Evolutionary conservation across 768 basidiomycete species (phyloP), one percentile per base, ranked within the genome.

Genomic region (Paxillus ammoniavirescens): DNA sequence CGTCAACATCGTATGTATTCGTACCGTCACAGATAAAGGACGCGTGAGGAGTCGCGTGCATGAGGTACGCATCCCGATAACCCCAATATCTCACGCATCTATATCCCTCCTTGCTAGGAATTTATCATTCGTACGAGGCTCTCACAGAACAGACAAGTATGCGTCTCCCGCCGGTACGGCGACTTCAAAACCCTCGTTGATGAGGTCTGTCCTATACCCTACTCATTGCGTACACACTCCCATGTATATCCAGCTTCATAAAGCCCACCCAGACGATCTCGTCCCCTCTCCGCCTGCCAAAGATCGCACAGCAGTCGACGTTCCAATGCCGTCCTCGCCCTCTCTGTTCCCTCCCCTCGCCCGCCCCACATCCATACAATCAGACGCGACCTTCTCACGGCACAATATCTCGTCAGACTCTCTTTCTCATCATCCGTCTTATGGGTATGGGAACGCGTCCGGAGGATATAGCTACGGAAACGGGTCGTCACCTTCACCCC

Each of bases 51-150:
- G 83, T 67, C 83, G 87, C 61, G 81, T 77, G 12, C 95, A 97
- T 69, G 95, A 99, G 73, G 95, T 91, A 65, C 58, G 82, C 74
- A 35, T n/a, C 14, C 48, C 54, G 33, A 53, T 37, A 35, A 17
- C 50, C 35, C 35, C 49, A 40, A 1, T 26, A 9, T 43, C 30
- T 15, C 31, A 1, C 36, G 2, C 42, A 7, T 35, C 59, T 50
- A 3, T 41, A 8, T 35, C 59, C 52, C 46, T 41, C 35, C 14
- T 5, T 36, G 46, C 15, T 62, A 98, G 90, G 97, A 98, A 78
- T 99, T 99, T 68, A 86, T 99, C 61, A 84, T 99, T 30, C 84
- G 93, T 30, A 98, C 95, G 0, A 80, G 87, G 14, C 79, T 93
- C 40, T 81, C 84, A 6, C 77, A 82, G 13, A 78, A 79, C 57